Base-by-base conservation (phyloP, 768 basidiomycete species). In the Sporobolomyces phaffii region DNA sequence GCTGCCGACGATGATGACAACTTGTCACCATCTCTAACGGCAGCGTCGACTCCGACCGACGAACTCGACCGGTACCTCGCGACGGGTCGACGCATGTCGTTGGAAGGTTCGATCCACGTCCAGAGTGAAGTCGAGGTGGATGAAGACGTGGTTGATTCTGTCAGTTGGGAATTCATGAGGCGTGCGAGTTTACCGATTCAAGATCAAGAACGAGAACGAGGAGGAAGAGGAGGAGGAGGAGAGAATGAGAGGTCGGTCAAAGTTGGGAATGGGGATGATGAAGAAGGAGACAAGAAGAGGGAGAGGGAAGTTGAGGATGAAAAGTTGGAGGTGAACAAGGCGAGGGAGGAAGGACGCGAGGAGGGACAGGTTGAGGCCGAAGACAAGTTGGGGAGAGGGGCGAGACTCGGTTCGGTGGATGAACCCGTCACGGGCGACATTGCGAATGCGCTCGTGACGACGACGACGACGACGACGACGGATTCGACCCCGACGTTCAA, bases 51-150 rank as follows among this genome's bases (percentile, higher is more conserved):
- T 36, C 52, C 52, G 24, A 9, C 34, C 14, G 34, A 54, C 9
- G 52, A 54, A 31, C 38, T 56, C 50, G 50, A 52, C 10, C 14
- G 18, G 29, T 52, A 52, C 50, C 50, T 52, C 24, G 53, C 45
- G 17, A 41, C 40, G 0, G 57, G 67, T 10, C n/a, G 67, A 22
- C 20, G 68, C 26, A 69, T 65, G 68, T 57, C 53, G 20, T 48
- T 69, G 18, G 68, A 69, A 22, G 59, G 59, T 29, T 45, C 48
- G 41, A 69, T 69, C 29, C 41, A 64, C 34, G 68, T 69, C 45
- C 17, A 33, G 48, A 57, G 48, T 26, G 62, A 61, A 40, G 62
- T 65, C 22, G 60, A 50, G 38, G 63, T 64, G 22, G 54, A 54
- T 24, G 54, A 56, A 22, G 54, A 56, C 28, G 7, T 38, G 13